A percentile compares a stretch with the other conserved stretches of the same genome.
Evolutionary conservation across 1,284 basidiomycete genomes (phyloP).

Genomic region (Termitomyces sp.): DNA sequence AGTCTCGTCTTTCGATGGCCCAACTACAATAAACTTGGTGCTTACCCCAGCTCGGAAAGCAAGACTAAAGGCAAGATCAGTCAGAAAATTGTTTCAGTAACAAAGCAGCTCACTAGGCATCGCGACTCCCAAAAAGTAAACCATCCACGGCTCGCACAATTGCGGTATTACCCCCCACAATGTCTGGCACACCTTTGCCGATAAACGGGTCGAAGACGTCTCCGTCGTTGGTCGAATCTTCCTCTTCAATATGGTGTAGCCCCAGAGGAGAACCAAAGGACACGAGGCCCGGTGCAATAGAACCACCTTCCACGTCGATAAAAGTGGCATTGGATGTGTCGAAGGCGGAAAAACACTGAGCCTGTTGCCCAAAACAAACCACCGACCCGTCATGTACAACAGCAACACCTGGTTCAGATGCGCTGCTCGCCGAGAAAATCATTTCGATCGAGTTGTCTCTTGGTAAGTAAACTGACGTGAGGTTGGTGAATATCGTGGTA

Average conservation of each 20-base stretch:
- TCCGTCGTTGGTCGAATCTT: constrained; percentile 68
- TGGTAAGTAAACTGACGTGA: constrained; percentile 33
- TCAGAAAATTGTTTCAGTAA: constrained; percentile 6
- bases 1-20: background rate
- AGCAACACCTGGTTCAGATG: constrained; percentile 23
- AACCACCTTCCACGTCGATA: constrained; percentile 41
- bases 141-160: constrained; percentile 71
- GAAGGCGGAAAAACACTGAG: constrained; percentile 22
- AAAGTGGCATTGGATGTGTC: constrained; percentile 20
- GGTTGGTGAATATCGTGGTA: constrained; percentile 41
- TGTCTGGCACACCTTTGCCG: constrained; percentile 34
- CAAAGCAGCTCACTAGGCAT: constrained; percentile 57
- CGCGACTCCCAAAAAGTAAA: constrained; percentile 64
- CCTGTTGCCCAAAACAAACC: constrained; percentile 35
- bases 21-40: background rate
- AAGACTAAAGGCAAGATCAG: constrained; percentile 37
- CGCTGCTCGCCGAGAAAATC: constrained; percentile 19
- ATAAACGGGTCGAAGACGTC: constrained; percentile 47
- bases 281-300: constrained; percentile 54
- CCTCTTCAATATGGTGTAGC: constrained; percentile 54
- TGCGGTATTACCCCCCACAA: constrained; percentile 49
- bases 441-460: constrained; percentile 24
- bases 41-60: constrained; percentile 57
- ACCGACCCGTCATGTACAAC: constrained; percentile 41
- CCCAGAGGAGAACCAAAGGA: constrained; percentile 58